Evolutionary conservation across 2,329 filamentous ascomycete species (phyloP).

Genomic region (Gaeumannomyces sp.): DNA sequence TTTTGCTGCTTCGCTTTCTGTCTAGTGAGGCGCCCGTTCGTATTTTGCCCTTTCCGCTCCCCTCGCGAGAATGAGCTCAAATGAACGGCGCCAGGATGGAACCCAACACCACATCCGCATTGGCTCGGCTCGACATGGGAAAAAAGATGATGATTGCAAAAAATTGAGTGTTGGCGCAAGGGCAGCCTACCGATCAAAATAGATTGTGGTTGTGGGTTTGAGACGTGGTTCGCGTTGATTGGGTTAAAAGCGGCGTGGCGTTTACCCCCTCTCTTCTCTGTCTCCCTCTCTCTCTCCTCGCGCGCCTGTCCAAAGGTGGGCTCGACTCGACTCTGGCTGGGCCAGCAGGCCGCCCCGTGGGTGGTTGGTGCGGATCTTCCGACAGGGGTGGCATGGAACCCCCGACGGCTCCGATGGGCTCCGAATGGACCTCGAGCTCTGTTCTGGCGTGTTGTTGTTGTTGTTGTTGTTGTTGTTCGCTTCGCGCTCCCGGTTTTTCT

Average conservation of each 20-base stretch:
- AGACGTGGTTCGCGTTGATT: conserved; percentile 14
- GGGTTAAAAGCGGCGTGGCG: conserved; percentile 5
- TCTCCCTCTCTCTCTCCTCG: too few species aligned
- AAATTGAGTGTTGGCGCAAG: neutral
- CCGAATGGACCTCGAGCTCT: too few species aligned
- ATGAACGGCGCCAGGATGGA: neutral
- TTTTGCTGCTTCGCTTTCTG: neutral
- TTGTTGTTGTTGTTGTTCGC: neutral
- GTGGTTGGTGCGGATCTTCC: conserved; percentile 6
- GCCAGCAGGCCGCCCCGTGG: neutral
- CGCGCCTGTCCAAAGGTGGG: neutral
- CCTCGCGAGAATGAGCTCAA: neutral
- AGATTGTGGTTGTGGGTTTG: conserved; percentile 10
- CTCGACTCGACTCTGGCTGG: conserved; percentile 1
- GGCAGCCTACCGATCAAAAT: conserved; percentile 7
- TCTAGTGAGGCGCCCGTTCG: too few species aligned
- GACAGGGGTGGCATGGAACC: neutral
- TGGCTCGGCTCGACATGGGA: neutral
- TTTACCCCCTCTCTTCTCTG: too few species aligned
- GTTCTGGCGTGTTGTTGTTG: too few species aligned
- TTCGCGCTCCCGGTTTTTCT: neutral
- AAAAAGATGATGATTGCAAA: neutral
- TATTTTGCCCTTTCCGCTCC: too few species aligned
- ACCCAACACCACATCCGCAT: neutral
- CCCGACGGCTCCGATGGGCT: conserved; percentile 1